Percentiles rank a stretch among this genome's conserved stretches.
These are phyloP conservation scores for Akanthomyces uredinophilus DNA, from an alignment of 2,329 filamentous ascomycete genomes.

Conservation along the genomic window DNA sequence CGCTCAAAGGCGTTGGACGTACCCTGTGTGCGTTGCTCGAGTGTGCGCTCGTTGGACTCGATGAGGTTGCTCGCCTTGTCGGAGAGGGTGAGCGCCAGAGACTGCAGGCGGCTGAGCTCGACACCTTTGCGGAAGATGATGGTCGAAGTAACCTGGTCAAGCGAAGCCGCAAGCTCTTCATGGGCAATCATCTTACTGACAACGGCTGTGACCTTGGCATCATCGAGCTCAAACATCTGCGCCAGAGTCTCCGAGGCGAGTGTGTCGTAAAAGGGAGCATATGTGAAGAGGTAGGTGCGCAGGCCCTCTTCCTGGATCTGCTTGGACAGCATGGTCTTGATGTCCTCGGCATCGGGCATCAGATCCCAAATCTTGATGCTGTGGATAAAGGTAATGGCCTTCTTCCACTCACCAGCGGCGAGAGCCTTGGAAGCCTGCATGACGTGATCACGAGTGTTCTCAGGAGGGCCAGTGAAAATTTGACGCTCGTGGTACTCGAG, in stretches of 20 bases:
- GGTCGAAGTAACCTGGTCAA: constrained; percentile 95
- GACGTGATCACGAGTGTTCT: constrained; percentile 98
- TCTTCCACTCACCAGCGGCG: constrained; percentile 97
- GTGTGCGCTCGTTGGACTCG: constrained; percentile 93
- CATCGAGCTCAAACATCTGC: constrained; percentile 89
- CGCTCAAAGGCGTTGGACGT: constrained; percentile 93
- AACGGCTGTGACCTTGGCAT: constrained; percentile 87
- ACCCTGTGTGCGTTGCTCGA: constrained; percentile 95
- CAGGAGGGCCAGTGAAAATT: constrained; percentile 95
- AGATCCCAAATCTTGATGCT: constrained; percentile 99
- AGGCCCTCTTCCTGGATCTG: constrained; percentile 99
- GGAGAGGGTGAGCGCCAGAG: constrained; percentile 83
- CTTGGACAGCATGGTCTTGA: constrained; percentile 94
- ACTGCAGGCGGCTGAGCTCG: constrained; percentile 92
- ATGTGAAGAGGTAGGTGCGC: constrained; percentile 97
- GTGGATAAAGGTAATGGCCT: constrained; percentile 87
- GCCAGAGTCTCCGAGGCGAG: constrained; percentile 80
- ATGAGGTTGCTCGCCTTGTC: constrained; percentile 96
- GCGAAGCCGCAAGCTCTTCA: constrained; percentile 90
- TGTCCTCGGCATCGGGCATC: constrained; percentile 85
- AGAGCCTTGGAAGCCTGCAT: constrained; percentile 98
- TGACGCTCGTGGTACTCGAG: constrained; percentile 99
- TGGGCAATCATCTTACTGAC: constrained; percentile 99
- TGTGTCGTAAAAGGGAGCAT: constrained; percentile 98
- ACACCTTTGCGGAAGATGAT: constrained; percentile 99